Conservation (phyloP, 2,329 filamentous ascomycete species). For the Monilinia vaccinii-corymbosi region DNA sequence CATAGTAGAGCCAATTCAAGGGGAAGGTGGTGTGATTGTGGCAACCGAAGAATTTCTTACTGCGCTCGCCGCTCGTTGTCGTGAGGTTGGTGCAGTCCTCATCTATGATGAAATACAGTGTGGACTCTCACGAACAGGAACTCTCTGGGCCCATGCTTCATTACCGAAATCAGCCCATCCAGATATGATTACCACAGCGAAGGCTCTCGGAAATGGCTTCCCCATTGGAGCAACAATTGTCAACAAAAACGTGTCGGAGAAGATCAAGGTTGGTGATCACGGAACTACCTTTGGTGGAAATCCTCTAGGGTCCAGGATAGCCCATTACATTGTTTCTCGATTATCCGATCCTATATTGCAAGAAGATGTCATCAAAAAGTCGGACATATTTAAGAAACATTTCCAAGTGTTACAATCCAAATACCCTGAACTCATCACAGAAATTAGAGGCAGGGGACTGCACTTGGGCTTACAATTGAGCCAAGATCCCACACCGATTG, state of each 20-base stretch:
- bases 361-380: slow-evolving; percentile 59
- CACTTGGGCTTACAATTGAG: slow-evolving; percentile 81
- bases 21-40: slow-evolving; percentile 85
- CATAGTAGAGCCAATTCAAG: slow-evolving; percentile 94
- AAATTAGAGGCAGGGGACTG: slow-evolving; percentile 74
- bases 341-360: slow-evolving; percentile 66
- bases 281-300: slow-evolving; percentile 71
- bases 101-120: slow-evolving; percentile 98
- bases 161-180: slow-evolving; percentile 76
- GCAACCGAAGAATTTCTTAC: slow-evolving; percentile 75
- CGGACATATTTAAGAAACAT: slow-evolving; percentile 46
- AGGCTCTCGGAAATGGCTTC: slow-evolving; percentile 93
- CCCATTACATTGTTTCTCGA: slow-evolving; percentile 74
- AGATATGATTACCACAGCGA: slow-evolving; percentile 88
- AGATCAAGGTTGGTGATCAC: slow-evolving; percentile 57
- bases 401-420: slow-evolving; percentile 47
- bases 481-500: slow-evolving; percentile 60
- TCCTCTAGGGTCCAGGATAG: slow-evolving; percentile 60
- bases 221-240: slow-evolving; percentile 78
- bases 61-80: slow-evolving; percentile 75
- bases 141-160: slow-evolving; percentile 77
- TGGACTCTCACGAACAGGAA: slow-evolving; percentile 78
- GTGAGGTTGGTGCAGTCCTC: slow-evolving; percentile 77
- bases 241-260: slow-evolving; percentile 52
- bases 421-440: slow-evolving; percentile 64